Evolutionary conservation across 2,329 filamentous ascomycete genomes (phyloP), one percentile per base, ranked within the genome.

Genomic region (Meredithiella fracta): DNA sequence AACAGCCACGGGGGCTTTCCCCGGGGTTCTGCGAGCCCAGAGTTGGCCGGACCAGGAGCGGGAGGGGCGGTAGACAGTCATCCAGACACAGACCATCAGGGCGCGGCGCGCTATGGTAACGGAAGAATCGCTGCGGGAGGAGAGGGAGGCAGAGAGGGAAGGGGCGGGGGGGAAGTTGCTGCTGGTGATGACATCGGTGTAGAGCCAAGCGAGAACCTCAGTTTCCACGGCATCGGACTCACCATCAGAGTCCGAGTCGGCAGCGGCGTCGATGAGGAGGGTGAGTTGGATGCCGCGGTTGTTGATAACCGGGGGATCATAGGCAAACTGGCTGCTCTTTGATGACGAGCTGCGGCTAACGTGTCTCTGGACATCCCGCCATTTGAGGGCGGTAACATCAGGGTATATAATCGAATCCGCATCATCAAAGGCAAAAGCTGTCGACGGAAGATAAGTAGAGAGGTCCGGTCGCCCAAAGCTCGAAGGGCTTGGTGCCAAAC

Each of bases 1-100:
- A 17, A 61, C 59, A 14, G 56, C 58, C 17, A 61, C 60, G 1
- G 56, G 56, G 3, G 53, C 44, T 50, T 58, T 58, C 3, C 56
- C 56, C 1, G 56, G 56, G n/a, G 56, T 55, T 11, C 56, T 34
- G n/a, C 56, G 53, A 9, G 56, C 53, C 56, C 56, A 58, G 34
- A 58, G 44, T 31, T 53, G 49, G 23, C 56, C 40, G 17, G 38
- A 25, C 50, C 56, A 44, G 29, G 49, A 38, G 22, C 51, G 55
- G 31, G 56, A 52, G n/a, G 51, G 47, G 23, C 51, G 49, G 53
- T 58, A 59, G 4, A 61, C 47, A 3, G 56, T 59, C 54, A 61
- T 58, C 60, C 59, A 61, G 11, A 61, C 54, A 47, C 60, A 61
- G 11, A 61, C 57, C 60, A 61, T 60, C 42, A 61, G 54, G 17